Evolutionary conservation across 179 eudicot species (phyloP).

Genomic region (Beta corolliflora): DNA sequence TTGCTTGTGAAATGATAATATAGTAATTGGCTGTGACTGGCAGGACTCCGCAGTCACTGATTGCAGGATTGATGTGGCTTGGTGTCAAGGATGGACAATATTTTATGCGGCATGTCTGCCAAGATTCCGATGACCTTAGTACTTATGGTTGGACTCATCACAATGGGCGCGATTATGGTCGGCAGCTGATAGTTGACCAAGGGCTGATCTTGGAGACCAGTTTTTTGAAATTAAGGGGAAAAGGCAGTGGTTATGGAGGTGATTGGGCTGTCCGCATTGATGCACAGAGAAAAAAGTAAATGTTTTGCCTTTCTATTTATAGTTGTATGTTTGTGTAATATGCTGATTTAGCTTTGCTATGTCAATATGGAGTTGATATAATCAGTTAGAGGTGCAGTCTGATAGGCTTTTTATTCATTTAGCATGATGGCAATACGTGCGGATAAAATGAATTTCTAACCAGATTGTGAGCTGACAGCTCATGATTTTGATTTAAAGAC

Average conservation of each 20-base stretch:
- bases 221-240: conserved; percentile 63
- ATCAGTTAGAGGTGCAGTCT: background rate
- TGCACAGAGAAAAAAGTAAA: conserved; percentile 62
- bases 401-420: background rate
- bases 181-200: conserved; percentile 69
- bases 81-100: conserved; percentile 83
- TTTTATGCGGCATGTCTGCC: conserved; percentile 81
- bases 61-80: conserved; percentile 97
- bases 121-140: conserved; percentile 76
- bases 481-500: background rate
- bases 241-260: conserved; percentile 90
- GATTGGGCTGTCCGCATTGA: conserved; percentile 89
- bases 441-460: background rate
- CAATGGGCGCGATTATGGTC: conserved; percentile 97
- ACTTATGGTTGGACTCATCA: conserved; percentile 94
- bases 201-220: conserved; percentile 70
- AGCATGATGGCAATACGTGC: background rate
- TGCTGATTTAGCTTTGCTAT: conserved; percentile 1
- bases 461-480: background rate
- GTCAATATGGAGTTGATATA: background rate
- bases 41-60: conserved; percentile 84
- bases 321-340: background rate
- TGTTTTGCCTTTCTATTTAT: conserved; percentile 8
- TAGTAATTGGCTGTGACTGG: conserved; percentile 28
- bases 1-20: background rate